A percentile compares a stretch with the other conserved stretches of the same genome.
phyloP scores from a whole-genome alignment of 2,329 filamentous ascomycete species.

The Alternaria dauci region DNA sequence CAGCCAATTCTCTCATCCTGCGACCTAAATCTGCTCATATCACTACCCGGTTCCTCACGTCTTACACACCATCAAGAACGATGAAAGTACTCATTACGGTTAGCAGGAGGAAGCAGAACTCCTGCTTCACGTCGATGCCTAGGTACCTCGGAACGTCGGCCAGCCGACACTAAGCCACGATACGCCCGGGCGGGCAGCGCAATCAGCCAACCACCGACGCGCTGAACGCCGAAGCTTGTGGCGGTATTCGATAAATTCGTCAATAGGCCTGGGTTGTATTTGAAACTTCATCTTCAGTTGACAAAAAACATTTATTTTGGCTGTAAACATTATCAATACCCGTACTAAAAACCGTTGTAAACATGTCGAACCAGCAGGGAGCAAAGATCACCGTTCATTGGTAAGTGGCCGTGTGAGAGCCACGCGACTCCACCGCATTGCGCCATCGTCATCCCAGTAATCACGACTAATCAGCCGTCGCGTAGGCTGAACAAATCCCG shows the following conservation, averaged over 20 bases:
- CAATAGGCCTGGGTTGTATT: constrained; percentile 15
- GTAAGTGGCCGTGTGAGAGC: constrained; percentile 28
- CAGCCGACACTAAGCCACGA: constrained; percentile 9
- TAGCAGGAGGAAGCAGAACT: background rate
- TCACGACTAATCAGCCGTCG: background rate
- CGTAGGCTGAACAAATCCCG: constrained; percentile 83
- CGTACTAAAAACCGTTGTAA: background rate
- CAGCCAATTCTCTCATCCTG: background rate
- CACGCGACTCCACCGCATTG: background rate
- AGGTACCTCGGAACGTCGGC: constrained; percentile 7
- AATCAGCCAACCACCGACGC: constrained; percentile 9
- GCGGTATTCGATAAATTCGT: constrained; percentile 6
- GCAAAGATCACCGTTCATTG: constrained; percentile 50
- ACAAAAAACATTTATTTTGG: background rate
- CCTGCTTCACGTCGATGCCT: background rate
- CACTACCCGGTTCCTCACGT: background rate
- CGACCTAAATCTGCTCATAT: background rate
- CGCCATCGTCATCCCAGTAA: constrained; percentile 12
- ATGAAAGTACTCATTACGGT: background rate
- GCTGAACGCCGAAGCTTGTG: constrained; percentile 17
- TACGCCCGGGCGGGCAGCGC: background rate
- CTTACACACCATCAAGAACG: background rate
- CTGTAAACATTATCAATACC: background rate
- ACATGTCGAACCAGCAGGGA: constrained; percentile 40
- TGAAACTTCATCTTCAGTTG: background rate